These are phyloP conservation scores for Theobroma cacao DNA, from an alignment of 345 rosid genomes.

Conservation along the genomic window DNA sequence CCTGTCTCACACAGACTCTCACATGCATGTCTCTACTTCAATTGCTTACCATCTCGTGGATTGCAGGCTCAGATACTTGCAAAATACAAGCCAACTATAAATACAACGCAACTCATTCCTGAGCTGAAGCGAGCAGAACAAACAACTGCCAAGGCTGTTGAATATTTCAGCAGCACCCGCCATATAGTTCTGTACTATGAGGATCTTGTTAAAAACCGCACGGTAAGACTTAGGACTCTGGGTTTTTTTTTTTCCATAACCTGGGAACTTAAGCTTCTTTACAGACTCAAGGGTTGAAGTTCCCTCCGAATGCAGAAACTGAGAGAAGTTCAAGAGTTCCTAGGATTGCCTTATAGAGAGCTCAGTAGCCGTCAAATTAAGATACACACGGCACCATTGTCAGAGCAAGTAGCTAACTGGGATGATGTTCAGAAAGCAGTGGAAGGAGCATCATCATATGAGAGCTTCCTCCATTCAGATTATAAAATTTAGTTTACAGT, in stretches of 20 bases:
- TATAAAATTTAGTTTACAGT: not conserved
- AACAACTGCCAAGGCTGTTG: slow-evolving; percentile 26
- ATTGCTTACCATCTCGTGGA: not conserved
- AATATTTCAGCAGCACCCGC: slow-evolving; percentile 35
- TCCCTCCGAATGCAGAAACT: slow-evolving; percentile 25
- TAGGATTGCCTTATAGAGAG: slow-evolving; percentile 31
- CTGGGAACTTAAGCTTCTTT: not conserved
- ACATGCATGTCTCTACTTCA: not conserved
- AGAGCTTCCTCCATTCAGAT: not conserved
- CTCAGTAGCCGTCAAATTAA: slow-evolving; percentile 36
- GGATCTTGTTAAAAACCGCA: slow-evolving; percentile 30
- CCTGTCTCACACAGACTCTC: no score
- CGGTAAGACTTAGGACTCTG: slow-evolving; percentile 5
- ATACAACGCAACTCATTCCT: slow-evolving; percentile 26
- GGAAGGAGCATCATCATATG: slow-evolving; percentile 19
- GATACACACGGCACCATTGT: slow-evolving; percentile 30
- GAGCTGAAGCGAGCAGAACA: slow-evolving; percentile 31
- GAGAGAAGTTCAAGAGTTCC: slow-evolving; percentile 29
- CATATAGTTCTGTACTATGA: slow-evolving; percentile 38
- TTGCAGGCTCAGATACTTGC: slow-evolving; percentile 43
- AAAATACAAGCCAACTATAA: slow-evolving; percentile 35
- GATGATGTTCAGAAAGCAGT: slow-evolving; percentile 21
- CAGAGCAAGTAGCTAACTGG: slow-evolving; percentile 30
- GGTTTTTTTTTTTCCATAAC: not conserved
- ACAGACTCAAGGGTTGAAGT: not conserved